Base-by-base conservation (phyloP, 176 grass and related monocot species). In the Bonia amplexicaulis region DNA sequence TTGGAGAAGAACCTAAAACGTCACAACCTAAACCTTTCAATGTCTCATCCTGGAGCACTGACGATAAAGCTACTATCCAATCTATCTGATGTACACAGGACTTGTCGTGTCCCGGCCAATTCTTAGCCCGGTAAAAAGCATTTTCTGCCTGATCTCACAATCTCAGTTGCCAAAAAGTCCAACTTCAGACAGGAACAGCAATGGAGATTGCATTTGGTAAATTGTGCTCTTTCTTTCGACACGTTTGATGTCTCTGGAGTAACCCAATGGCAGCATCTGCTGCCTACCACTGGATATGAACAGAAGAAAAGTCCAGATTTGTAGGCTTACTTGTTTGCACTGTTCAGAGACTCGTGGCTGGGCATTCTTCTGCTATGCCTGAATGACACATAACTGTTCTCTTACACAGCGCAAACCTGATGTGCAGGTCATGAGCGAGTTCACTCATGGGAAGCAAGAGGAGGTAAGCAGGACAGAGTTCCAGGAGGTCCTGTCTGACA, bases 391-490 rank as follows among this genome's bases (percentile, higher is more conserved):
- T 7, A 7, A 3, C 14, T 69, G 9, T 9, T 63, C 8, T 83
- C 45, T 65, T 52, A 75, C 57, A 84, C 58, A 25, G n/a, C 29
- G 6, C 42, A 83, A 61, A 63, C 45, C 57, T 77, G 26, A 67
- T 20, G 25, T 91, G 89, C 69, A 95, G 96, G 96, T 88, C 14
- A 69, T 98, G 77, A 90, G 80, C 75, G 96, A 95, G 80, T 76
- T 93, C 54, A 90, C 89, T 26, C 91, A 93, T 53, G 96, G 89
- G 16, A 87, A 77, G 80, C 85, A 92, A 65, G 89, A 89, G 20
- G 82, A 92, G 65, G 96, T 95, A 78, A 98, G 83, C 83, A 98
- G 84, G 82, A 82, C 88, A 41, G 93, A 89, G 85, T 93, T 95
- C 84, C 90, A 90, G 49, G 96, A 73, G 69, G 96, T 91, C 19